Percentiles rank a stretch among this genome's conserved stretches.
These are phyloP conservation scores for Iris macrosiphon DNA, from an alignment of 106 monocot genomes.

Conservation along the genomic window DNA sequence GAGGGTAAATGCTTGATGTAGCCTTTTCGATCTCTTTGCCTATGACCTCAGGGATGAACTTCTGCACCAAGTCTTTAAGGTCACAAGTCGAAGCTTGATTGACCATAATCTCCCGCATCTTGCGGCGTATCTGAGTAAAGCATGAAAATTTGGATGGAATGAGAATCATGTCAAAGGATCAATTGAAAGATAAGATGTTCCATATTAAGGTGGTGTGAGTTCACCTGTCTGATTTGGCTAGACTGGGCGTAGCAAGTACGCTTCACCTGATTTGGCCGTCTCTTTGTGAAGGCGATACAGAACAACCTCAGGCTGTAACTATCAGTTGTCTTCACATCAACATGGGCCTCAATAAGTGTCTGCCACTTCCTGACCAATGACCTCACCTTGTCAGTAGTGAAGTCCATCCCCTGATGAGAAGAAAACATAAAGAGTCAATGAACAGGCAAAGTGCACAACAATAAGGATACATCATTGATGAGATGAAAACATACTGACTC, in stretches of 20 bases:
- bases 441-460: no score
- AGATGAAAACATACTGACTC: no score
- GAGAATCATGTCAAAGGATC: no score
- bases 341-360: constrained; percentile 82
- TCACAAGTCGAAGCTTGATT: constrained; percentile 66
- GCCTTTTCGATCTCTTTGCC: constrained; percentile 88
- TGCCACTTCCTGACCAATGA: constrained; percentile 89
- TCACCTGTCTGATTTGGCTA: constrained; percentile 84
- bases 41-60: constrained; percentile 79
- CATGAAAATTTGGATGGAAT: no score
- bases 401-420: constrained; percentile 65
- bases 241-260: constrained; percentile 88
- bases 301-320: constrained; percentile 75
- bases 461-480: no score
- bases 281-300: constrained; percentile 89
- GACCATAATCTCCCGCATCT: constrained; percentile 83
- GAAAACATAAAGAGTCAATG: neutral
- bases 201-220: no score
- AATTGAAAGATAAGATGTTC: no score
- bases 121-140: constrained; percentile 57
- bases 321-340: constrained; percentile 94
- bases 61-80: constrained; percentile 65
- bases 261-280: constrained; percentile 88
- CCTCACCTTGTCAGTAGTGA: constrained; percentile 85
- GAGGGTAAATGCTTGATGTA: constrained; percentile 65